These are phyloP conservation scores for Barbatosphaeria neglecta DNA, from an alignment of 495 filamentous ascomycete genomes.

Conservation along the genomic window DNA sequence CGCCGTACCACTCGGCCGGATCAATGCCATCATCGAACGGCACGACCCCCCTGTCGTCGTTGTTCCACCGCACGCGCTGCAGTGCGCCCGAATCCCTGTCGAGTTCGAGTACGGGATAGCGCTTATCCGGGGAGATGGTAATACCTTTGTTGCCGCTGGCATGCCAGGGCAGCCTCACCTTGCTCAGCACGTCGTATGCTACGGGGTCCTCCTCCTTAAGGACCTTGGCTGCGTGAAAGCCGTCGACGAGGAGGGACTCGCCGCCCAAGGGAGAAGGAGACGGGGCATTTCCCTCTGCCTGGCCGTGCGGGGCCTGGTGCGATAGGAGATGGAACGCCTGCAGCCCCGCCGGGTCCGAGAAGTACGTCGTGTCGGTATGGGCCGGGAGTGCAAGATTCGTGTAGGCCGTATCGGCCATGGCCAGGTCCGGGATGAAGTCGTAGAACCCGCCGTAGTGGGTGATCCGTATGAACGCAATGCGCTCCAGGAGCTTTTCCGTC, in stretches of 20 bases:
- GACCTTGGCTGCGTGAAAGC: conserved; percentile 55
- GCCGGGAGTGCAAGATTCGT: conserved; percentile 62
- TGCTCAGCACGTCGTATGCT: conserved; percentile 41
- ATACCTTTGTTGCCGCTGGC: conserved; percentile 76
- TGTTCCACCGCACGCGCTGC: conserved; percentile 79
- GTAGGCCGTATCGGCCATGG: conserved; percentile 87
- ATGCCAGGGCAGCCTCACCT: conserved; percentile 52
- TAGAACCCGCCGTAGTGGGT: conserved; percentile 96
- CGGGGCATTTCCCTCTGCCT: conserved; percentile 5
- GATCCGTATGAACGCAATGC: conserved; percentile 68
- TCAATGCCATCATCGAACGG: conserved; percentile 17
- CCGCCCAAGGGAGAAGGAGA: conserved; percentile 43
- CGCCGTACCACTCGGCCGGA: conserved; percentile 58
- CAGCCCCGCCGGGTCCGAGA: conserved; percentile 77
- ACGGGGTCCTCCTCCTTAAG: conserved; percentile 35
- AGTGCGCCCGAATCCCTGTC: conserved; percentile 35
- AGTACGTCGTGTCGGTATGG: conserved; percentile 93
- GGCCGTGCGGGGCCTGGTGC: conserved; percentile 35
- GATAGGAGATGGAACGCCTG: conserved; percentile 85
- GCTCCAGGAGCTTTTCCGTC: conserved; percentile 60
- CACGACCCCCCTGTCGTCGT: conserved; percentile 66
- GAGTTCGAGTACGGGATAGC: conserved; percentile 55
- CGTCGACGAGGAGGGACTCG: conserved; percentile 68
- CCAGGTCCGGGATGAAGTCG: conserved; percentile 82
- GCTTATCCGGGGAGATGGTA: conserved; percentile 55